A percentile compares a stretch with the other conserved stretches of the same genome.
Evolutionary conservation across 2,329 filamentous ascomycete species (phyloP).

Genomic region (Epichloe brachyelytri): DNA sequence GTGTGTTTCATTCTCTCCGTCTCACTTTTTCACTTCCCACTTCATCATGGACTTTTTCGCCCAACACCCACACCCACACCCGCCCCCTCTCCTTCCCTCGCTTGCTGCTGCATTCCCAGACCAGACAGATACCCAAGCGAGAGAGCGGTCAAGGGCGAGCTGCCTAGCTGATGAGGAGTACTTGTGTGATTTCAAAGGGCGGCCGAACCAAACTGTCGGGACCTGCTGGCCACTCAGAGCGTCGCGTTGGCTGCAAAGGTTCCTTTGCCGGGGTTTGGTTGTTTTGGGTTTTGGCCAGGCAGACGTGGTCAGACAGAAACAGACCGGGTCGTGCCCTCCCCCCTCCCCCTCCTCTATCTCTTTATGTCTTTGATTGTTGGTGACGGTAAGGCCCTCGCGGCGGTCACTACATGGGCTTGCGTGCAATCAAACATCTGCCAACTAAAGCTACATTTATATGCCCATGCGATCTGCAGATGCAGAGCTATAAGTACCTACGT

Average conservation of each 20-base stretch:
- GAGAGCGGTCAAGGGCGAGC: not conserved
- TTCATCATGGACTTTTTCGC: too few species aligned
- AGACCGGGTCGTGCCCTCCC: not conserved
- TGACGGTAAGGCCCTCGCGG: too few species aligned
- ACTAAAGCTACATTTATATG: too few species aligned
- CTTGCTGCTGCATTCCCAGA: not conserved
- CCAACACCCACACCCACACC: too few species aligned
- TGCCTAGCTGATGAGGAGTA: not conserved
- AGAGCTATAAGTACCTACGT: too few species aligned
- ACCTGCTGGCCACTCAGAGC: not conserved
- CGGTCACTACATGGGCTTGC: too few species aligned
- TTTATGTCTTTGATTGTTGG: too few species aligned
- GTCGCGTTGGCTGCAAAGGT: not conserved
- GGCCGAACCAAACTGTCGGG: slow-evolving; percentile 6
- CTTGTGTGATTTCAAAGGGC: not conserved
- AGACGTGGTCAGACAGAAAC: not conserved
- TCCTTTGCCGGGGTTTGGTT: not conserved
- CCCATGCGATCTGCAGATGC: too few species aligned
- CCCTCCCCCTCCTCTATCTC: not conserved
- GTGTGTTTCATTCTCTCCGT: too few species aligned
- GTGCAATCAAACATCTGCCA: too few species aligned
- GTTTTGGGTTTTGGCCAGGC: not conserved
- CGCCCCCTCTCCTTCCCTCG: too few species aligned
- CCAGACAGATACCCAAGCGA: not conserved
- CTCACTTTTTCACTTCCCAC: too few species aligned